These are phyloP conservation scores for Apiotrichum brassicae DNA, from an alignment of 1,284 basidiomycete genomes.

Conservation along the genomic window DNA sequence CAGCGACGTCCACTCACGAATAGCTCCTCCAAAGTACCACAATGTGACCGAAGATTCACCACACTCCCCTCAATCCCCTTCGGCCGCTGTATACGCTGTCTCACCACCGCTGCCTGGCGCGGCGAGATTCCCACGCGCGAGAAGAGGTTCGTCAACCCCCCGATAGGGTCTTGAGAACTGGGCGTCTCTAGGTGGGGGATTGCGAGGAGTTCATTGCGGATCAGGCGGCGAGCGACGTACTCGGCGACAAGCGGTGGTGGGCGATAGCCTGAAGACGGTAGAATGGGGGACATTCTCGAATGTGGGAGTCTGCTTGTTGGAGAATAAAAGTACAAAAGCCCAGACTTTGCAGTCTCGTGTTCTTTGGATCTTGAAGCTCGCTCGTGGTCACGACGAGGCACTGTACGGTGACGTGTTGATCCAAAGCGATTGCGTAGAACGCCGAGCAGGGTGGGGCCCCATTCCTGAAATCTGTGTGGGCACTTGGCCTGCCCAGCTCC, in stretches of 20 bases:
- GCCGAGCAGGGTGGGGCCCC: too few relatives aligned
- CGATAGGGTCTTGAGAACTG: background rate
- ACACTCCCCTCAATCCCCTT: background rate
- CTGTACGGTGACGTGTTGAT: too few relatives aligned
- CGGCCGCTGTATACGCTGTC: background rate
- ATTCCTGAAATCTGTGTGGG: too few relatives aligned
- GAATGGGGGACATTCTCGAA: too few relatives aligned
- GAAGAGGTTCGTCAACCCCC: background rate
- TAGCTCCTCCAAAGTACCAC: background rate
- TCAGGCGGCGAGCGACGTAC: constrained; percentile 14
- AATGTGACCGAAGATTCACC: background rate
- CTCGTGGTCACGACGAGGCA: too few relatives aligned
- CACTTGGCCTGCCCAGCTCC: too few relatives aligned
- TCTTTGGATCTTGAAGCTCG: too few relatives aligned
- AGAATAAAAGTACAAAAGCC: too few relatives aligned
- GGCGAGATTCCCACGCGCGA: background rate
- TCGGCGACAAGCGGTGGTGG: background rate
- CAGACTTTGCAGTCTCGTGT: too few relatives aligned
- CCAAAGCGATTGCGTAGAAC: too few relatives aligned
- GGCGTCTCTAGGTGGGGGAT: background rate
- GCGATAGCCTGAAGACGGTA: too few relatives aligned
- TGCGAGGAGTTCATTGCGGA: background rate
- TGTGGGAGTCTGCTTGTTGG: too few relatives aligned
- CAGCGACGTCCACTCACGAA: background rate
- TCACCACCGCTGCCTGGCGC: background rate